A percentile compares a stretch with the other conserved stretches of the same genome.
Evolutionary conservation across 2,329 filamentous ascomycete species (phyloP).

Genomic region (Leptographium galeiforme): DNA sequence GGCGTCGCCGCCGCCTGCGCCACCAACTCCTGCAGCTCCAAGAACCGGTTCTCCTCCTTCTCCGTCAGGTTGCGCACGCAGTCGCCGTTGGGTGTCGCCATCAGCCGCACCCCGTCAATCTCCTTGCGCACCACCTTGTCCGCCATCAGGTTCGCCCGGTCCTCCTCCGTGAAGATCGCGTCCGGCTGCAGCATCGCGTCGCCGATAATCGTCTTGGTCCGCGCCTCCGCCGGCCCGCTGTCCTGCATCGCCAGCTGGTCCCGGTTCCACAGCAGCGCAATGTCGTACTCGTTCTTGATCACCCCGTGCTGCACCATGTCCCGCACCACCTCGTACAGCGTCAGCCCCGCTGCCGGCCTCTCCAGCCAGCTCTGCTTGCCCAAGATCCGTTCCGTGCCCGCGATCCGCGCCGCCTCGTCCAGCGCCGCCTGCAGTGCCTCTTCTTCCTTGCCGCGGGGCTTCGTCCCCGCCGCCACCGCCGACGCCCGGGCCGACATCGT

Average conservation of each 20-base stretch:
- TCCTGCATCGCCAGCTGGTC: neutral
- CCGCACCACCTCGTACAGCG: constrained; percentile 10
- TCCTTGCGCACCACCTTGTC: constrained; percentile 48
- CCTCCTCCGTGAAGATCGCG: constrained; percentile 36
- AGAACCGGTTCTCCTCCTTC: constrained; percentile 56
- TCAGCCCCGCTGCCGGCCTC: neutral
- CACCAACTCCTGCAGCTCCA: constrained; percentile 52
- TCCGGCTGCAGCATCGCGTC: constrained; percentile 22
- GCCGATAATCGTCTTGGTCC: constrained; percentile 2
- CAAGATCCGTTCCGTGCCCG: constrained; percentile 1
- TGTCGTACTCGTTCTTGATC: constrained; percentile 3
- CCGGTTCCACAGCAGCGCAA: neutral
- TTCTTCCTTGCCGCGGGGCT: constrained; percentile 5
- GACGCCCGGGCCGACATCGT: neutral
- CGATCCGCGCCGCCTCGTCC: constrained; percentile 2
- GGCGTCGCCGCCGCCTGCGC: constrained; percentile 35
- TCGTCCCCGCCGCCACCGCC: neutral
- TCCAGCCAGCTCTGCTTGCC: neutral
- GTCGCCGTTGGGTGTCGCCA: constrained; percentile 64
- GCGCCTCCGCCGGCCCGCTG: neutral
- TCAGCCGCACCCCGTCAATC: constrained; percentile 50
- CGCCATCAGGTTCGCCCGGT: constrained; percentile 39
- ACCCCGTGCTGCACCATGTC: constrained; percentile 9
- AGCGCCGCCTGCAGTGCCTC: constrained; percentile 1
- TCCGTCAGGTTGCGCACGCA: constrained; percentile 58